Base-by-base conservation (phyloP, 2,329 filamentous ascomycete species). In the Fusarium nanum region DNA sequence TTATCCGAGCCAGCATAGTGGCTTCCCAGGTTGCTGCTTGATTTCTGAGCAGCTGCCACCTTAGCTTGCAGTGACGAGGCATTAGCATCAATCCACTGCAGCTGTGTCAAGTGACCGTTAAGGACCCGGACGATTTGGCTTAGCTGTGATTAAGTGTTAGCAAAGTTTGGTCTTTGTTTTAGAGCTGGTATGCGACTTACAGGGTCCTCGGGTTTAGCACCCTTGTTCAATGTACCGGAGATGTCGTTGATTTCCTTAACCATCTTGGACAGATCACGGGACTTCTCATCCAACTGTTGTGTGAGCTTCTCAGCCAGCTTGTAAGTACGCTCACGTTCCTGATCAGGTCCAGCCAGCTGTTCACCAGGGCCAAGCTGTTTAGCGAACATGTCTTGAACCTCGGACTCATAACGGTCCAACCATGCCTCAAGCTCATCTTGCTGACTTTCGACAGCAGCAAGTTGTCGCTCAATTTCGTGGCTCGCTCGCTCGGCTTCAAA, bases 241-340 rank as follows among this genome's bases (percentile, higher is more conserved):
- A 97, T 95, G 73, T 91, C 89, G 78, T 99, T 99, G 78, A 99
- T 97, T 81, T 98, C 96, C 78, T 97, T 94, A 74, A 99, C 97
- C 94, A 99, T 98, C 82, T 93, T 95, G 49, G 89, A 90, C 68
- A 99, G 85, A 78, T 97, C 94, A 78, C 93, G 93, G 77, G 93
- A 94, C 89, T 98, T 97, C 74, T 97, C 94, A 61, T 97, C 94
- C 70, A 99, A 85, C 71, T 93, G 90, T 77, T 97, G 93, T 13
- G 93, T 93, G 70, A 98, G 87, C 80, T 93, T 96, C 85, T 99
- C 96, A 3, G 96, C 96, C 55, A 97, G 85, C 86, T 97, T 97
- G 84, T 98, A 98, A 71, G 95, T 98, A 78, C 92, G 88, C 85
- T 99, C 96, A 49, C 96, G 90, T 83, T 99, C 96, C 81, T 97